Conservation (phyloP, 1,139 yeast genomes). For the Protomyces pachydermus region DNA sequence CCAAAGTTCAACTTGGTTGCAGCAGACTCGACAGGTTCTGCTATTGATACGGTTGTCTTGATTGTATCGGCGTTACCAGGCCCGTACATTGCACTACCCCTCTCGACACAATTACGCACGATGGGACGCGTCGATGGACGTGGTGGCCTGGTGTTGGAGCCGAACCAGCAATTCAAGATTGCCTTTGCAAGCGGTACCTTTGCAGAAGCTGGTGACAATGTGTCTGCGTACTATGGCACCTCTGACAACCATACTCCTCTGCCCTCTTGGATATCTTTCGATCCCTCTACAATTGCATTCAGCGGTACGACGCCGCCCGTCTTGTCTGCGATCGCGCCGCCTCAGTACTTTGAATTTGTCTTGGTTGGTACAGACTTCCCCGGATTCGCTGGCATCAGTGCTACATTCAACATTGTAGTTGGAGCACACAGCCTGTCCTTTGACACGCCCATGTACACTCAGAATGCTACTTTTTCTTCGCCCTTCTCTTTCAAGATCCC, state of each 20-base stretch:
- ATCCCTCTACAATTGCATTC: constrained; percentile 57
- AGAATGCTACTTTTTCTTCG: constrained; percentile 65
- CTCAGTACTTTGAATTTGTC: constrained; percentile 63
- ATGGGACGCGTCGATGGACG: constrained; percentile 48
- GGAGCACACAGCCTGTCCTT: constrained; percentile 87
- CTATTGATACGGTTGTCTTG: constrained; percentile 29
- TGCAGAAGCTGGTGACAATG: constrained; percentile 44
- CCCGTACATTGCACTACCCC: constrained; percentile 31
- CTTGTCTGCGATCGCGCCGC: constrained; percentile 82
- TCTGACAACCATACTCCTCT: constrained; percentile 76
- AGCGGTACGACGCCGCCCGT: constrained; percentile 85
- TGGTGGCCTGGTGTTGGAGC: constrained; percentile 66
- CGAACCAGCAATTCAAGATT: constrained; percentile 61
- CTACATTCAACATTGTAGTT: constrained; percentile 64
- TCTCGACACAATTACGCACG: constrained; percentile 31
- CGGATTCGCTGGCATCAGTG: constrained; percentile 70
- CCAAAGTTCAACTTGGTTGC: constrained; percentile 56
- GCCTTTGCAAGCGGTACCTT: constrained; percentile 60
- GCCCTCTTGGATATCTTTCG: constrained; percentile 82
- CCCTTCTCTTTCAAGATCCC: constrained; percentile 59
- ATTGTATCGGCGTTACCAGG: constrained; percentile 32
- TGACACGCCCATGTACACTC: constrained; percentile 41
- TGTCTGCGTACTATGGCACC: constrained; percentile 73
- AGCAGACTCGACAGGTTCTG: constrained; percentile 41
- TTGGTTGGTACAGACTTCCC: constrained; percentile 73